Evolutionary conservation across 1,139 yeast species (phyloP), one percentile per base, ranked within the genome.

Genomic region (Hansenula sp.): DNA sequence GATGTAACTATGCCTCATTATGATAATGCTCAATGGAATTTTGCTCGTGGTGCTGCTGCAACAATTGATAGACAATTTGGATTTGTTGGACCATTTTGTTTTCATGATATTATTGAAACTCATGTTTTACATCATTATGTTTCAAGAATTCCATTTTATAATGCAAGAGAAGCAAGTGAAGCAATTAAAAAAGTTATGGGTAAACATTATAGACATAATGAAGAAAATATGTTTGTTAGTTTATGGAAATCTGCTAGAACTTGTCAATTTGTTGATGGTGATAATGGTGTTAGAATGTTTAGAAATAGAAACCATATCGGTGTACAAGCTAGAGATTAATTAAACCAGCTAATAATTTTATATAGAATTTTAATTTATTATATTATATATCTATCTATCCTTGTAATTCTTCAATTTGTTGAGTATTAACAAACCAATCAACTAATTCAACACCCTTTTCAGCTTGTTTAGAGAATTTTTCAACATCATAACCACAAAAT

Each of bases 91-190:
- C 77, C 77, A 60, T 79, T 78, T 68, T 72, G 85, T 53, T 83
- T 86, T 78, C 96, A 86, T 63, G 95, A 85, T 60, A 86, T 86
- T 56, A 84, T 86, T 55, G 95, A 87, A 71, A 86, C 95, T 43
- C 96, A 86, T 59, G 95, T 86, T 40, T 74, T 83, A 57, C 96
- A 86, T 66, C 96, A 86, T 65, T 85, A 78, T 62, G 83, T 82
- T 42, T 81, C 90, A 11, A 74, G 95, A 64, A 84, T 86, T 50
- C 95, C 96, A 41, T 86, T 86, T 67, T 86, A 86, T 72, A 79
- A 85, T 53, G 95, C 85, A 32, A 78, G 92, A 64, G 80, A 79
- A 60, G 96, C 92, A 36, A 75, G 86, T 41, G 83, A 68, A 40
- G 92, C 88, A 32, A 82, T 86, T 61, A 77, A 74, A 66, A 77